phyloP scores from a whole-genome alignment of 495 filamentous ascomycete species.

The Recurvomyces mirabilis region DNA sequence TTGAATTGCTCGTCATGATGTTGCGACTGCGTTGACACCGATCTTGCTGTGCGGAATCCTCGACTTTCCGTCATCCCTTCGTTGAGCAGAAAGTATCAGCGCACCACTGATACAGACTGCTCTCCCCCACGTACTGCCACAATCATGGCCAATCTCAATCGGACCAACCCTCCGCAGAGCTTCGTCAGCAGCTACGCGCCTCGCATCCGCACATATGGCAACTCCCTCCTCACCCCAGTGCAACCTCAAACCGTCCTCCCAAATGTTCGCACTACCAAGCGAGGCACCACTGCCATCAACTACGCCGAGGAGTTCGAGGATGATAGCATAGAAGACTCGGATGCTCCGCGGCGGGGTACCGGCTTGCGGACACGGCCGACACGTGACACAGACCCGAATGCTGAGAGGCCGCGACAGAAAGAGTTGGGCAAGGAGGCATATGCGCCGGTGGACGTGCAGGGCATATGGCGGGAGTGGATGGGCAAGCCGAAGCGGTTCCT shows the following conservation, averaged over 20 bases:
- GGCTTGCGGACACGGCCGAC: constrained; percentile 65
- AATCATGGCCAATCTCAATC: constrained; percentile 19
- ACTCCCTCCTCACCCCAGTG: constrained; percentile 83
- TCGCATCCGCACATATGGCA: constrained; percentile 79
- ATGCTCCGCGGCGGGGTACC: constrained; percentile 65
- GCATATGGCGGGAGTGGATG: constrained; percentile 93
- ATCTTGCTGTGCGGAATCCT: constrained; percentile 1
- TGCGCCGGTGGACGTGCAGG: constrained; percentile 72
- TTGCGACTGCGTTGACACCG: constrained; percentile 9
- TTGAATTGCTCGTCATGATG: neutral
- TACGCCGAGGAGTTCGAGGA: constrained; percentile 97
- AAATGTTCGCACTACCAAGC: constrained; percentile 78
- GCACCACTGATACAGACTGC: constrained; percentile 1
- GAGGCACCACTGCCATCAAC: constrained; percentile 90
- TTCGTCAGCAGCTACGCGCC: constrained; percentile 87
- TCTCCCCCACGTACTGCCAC: constrained; percentile 1
- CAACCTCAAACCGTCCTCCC: constrained; percentile 55
- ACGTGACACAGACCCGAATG: constrained; percentile 55
- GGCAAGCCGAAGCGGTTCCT: constrained; percentile 51
- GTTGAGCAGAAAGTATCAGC: constrained; percentile 1
- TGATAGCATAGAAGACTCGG: constrained; percentile 84
- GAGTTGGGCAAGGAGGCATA: constrained; percentile 76
- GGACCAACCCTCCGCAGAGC: constrained; percentile 55
- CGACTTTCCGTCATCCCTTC: constrained; percentile 8
- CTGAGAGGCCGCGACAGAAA: constrained; percentile 52